These are phyloP conservation scores for Thelephora terrestris DNA, from an alignment of 1,284 basidiomycete species.

Conservation along the genomic window DNA sequence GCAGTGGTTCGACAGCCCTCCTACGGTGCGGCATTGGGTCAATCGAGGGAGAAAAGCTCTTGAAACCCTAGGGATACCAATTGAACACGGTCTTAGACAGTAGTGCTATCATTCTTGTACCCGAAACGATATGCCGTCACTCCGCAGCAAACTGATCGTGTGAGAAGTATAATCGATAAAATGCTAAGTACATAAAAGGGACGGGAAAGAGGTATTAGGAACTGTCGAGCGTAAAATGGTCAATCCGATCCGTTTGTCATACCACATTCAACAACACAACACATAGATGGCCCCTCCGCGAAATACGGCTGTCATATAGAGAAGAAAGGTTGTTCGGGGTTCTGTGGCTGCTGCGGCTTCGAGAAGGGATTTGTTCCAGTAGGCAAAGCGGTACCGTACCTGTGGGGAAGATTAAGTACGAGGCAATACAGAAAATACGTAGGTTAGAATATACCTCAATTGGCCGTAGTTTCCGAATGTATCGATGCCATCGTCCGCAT, in stretches of 20 bases:
- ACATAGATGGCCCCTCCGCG: too few species aligned
- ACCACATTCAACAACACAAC: too few species aligned
- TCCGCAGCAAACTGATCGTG: too few species aligned
- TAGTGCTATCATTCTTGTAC: constrained; percentile 6
- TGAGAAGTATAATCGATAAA: too few species aligned
- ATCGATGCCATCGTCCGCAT: constrained; percentile 82
- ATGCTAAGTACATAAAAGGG: too few species aligned
- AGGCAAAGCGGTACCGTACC: background rate
- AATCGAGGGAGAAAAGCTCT: constrained; percentile 38
- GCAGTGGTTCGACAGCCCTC: constrained; percentile 49
- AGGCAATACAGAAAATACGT: too few species aligned
- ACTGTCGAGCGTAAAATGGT: too few species aligned
- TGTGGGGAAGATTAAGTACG: background rate
- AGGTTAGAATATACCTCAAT: constrained; percentile 42
- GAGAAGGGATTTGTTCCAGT: background rate
- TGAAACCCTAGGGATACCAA: constrained; percentile 36
- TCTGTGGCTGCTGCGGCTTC: background rate
- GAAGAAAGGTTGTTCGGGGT: background rate
- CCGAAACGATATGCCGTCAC: too few species aligned
- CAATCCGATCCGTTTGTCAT: too few species aligned
- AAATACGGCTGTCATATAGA: background rate
- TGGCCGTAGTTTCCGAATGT: constrained; percentile 87
- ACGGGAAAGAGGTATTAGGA: too few species aligned
- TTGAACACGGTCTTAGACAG: constrained; percentile 29
- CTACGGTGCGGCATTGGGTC: constrained; percentile 40